Evolutionary conservation across 2,329 filamentous ascomycete species (phyloP), one percentile per base, ranked within the genome.

Genomic region (Aspergillus jensenii): DNA sequence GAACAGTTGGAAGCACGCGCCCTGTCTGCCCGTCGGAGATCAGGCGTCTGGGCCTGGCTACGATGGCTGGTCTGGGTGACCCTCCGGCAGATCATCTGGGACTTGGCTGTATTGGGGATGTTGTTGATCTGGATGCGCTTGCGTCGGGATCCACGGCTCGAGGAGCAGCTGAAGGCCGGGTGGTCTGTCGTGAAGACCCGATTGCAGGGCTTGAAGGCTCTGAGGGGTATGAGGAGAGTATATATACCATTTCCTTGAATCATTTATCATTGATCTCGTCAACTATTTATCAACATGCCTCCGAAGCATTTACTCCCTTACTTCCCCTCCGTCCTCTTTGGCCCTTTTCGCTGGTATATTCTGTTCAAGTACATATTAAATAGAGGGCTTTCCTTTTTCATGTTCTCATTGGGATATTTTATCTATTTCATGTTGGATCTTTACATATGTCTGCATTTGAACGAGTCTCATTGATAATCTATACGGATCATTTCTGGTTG

Each of bases 1-100:
- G 95, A 99, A 75, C 93, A 98, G 71, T 89, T 98, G 65, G 89
- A 91, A 54, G 84, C 86, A 0, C 87, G 90, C 0, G 82, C 90
- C 12, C 85, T 93, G 64, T 89, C 89, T 77, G 84, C 85, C 61
- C 83, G 84, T 64, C 87, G 83, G 64, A 84, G 85, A 60, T 84
- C 84, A 60, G 87, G 84, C 54, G 74, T 90, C 23, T 82, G 85
- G 49, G 82, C 87, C 1, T 96, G 91, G 90, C 49, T 88, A 1
- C 80, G 84, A 45, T 91, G 91, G 84, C 65, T 88, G 3, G 71
- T 89, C 0, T 93, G 89, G 89, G 75, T 85, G 41, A 72, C 84
- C 19, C 74, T 88, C 41, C 91, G 91, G 71, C 91, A 97, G 68
- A 66, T 95, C 6, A 78, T 90, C 27, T 81, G 90, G 45, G 91